These are phyloP conservation scores for Prunus campanulata DNA, from an alignment of 306 rosid species.

Conservation along the genomic window DNA sequence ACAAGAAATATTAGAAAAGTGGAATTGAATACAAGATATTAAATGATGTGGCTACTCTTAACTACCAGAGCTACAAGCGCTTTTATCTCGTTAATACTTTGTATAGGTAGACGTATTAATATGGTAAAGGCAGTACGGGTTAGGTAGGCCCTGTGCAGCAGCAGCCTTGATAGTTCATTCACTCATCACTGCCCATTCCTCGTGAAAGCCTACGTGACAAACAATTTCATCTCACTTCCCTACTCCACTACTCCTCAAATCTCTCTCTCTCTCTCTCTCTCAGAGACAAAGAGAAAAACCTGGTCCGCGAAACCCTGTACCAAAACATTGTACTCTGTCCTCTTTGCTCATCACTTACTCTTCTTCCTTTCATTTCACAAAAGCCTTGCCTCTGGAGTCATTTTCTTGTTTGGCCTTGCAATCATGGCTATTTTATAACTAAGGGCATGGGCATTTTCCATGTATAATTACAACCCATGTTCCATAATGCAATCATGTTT, in stretches of 20 bases:
- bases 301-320: constrained; percentile 55
- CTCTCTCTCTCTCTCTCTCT: constrained; percentile 18
- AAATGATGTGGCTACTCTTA: no score
- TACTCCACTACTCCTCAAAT: constrained; percentile 9
- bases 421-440: constrained; percentile 1
- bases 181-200: constrained; percentile 59
- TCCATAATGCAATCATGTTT: constrained; percentile 32
- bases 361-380: constrained; percentile 19
- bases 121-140: background rate
- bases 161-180: constrained; percentile 30
- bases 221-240: constrained; percentile 22
- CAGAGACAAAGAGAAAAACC: constrained; percentile 47
- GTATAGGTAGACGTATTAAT: no score
- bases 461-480: constrained; percentile 28
- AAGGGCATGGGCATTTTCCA: constrained; percentile 32
- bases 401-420: constrained; percentile 34
- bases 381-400: constrained; percentile 24
- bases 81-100: no score
- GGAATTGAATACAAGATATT: no score
- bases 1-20: no score
- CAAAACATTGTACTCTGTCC: constrained; percentile 27
- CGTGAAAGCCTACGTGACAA: constrained; percentile 52
- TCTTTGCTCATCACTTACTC: background rate
- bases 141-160: background rate
- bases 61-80: no score